Percentiles rank a stretch among this genome's conserved stretches.
Evolutionary conservation across 1,284 basidiomycete genomes (phyloP).

Genomic region (Sporisorium reilianum): DNA sequence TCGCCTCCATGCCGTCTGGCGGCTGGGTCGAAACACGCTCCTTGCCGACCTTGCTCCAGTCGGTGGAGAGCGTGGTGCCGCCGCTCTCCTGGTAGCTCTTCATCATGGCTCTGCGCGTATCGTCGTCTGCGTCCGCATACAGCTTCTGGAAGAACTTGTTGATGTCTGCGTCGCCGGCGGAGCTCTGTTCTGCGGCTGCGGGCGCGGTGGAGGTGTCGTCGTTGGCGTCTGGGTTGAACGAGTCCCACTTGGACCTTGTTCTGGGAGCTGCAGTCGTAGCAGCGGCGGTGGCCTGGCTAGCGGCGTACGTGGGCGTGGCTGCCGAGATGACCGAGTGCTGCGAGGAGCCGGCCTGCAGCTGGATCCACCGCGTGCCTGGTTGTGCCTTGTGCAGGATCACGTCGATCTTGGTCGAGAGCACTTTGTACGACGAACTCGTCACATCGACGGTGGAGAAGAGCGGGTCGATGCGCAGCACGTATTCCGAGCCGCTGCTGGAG

Average conservation of each 20-base stretch:
- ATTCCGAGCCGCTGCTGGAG: conserved; percentile 30
- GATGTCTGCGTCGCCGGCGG: conserved; percentile 50
- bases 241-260: conserved; percentile 62
- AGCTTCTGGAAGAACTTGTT: conserved; percentile 67
- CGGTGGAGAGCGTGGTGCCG: conserved; percentile 65
- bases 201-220: conserved; percentile 19
- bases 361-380: conserved; percentile 47
- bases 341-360: conserved; percentile 14
- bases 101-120: conserved; percentile 67
- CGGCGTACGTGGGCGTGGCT: conserved; percentile 19
- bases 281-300: conserved; percentile 9
- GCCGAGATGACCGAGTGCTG: conserved; percentile 9
- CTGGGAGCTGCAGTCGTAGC: conserved; percentile 14
- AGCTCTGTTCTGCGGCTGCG: conserved; percentile 13
- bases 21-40: conserved; percentile 42
- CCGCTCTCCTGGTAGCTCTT: conserved; percentile 66
- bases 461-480: conserved; percentile 37
- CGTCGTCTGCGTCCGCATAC: conserved; percentile 65
- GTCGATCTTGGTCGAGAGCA: conserved; percentile 61
- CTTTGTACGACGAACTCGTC: conserved; percentile 38
- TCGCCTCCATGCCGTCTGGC: conserved; percentile 65
- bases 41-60: conserved; percentile 65
- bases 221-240: conserved; percentile 51
- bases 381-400: conserved; percentile 52
- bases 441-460: conserved; percentile 45